Base-by-base conservation (phyloP, 108 stramenopile species). In the Nannochloropsis gaditana region DNA sequence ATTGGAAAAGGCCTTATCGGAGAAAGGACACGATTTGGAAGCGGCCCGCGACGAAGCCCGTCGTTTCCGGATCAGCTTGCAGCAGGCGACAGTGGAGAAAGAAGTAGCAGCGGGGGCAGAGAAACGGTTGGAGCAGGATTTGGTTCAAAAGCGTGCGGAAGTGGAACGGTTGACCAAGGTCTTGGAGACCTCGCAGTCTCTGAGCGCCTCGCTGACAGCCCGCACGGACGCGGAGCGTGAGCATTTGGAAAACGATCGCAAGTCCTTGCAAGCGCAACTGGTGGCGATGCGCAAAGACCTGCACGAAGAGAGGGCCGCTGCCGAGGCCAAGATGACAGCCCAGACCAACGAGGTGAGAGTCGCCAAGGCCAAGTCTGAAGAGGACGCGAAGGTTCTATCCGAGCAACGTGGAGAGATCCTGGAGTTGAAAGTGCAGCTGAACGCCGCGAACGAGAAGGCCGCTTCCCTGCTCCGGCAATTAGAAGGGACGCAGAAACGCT, bases 151-250 rank as follows among this genome's bases (percentile, higher is more conserved):
- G 59, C 15, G 59, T 2, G 59, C 59, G 5, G 59, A 73, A 6
- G 59, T 73, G 6, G 59, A 73, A n/a, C 15, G 59, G 8, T 73
- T 73, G 59, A 73, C 59, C 19, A 73, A 73, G 59, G 59, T 73
- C n/a, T 73, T 73, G 59, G 59, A 73, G 59, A 73, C 59, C 19
- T n/a, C 19, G 15, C 59, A 73, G 8, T 73, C 59, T 15, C n/a
- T 73, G 6, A 73, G 59, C n/a, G 59, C 59, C 8, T 73, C 59
- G 8, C 3, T 73, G 59, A 73, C 59, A 73, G 59, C 59, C 19
- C 15, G 59, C 19, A 73, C 59, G 59, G 59, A 73, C n/a, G 59
- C 59, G 59, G 59, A 73, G 59, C 59, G 59, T n/a, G 59, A 73
- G 59, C 59, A 73, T 6, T n/a, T 73, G 59, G 59, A 73, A 6